phyloP scores from a whole-genome alignment of 2,329 filamentous ascomycete genomes.

The Trichophyton verrucosum region DNA sequence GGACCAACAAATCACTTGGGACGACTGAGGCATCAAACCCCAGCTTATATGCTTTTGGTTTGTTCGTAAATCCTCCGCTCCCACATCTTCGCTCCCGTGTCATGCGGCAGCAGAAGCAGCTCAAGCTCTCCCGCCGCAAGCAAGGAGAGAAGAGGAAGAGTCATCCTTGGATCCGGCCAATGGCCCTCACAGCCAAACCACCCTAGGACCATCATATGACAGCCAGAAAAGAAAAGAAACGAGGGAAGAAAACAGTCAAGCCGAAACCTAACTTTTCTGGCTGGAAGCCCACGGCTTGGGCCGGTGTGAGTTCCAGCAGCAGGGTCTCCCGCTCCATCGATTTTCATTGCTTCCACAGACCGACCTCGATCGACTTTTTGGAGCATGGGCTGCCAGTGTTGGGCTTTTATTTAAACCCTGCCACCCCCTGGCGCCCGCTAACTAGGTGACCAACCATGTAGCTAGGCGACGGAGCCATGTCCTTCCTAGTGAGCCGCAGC shows the following conservation, averaged over 20 bases:
- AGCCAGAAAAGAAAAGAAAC: not conserved
- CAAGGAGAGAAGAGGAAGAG: not conserved
- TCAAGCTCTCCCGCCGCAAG: not conserved
- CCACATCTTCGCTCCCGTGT: not conserved
- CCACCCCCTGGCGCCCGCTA: not conserved
- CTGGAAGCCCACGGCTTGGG: not conserved
- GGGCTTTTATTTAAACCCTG: not conserved
- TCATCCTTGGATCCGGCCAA: not conserved
- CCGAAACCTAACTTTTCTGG: not conserved
- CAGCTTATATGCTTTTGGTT: not conserved
- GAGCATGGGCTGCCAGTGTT: not conserved
- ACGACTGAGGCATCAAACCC: not conserved
- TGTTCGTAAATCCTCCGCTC: not conserved
- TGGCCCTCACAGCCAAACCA: not conserved
- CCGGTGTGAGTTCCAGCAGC: not conserved
- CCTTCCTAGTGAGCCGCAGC: not conserved
- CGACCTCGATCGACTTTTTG: not conserved
- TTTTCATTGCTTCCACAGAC: not conserved
- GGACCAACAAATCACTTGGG: not conserved
- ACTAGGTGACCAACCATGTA: not conserved
- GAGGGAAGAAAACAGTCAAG: not conserved
- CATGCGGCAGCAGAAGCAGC: slow-evolving; percentile 1
- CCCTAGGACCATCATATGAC: not conserved
- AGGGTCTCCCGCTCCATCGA: not conserved
- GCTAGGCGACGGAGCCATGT: not conserved